A percentile compares a stretch with the other conserved stretches of the same genome.
Evolutionary conservation across 2,329 filamentous ascomycete genomes (phyloP).

Genomic region (Trichoderma atrobrunneum): DNA sequence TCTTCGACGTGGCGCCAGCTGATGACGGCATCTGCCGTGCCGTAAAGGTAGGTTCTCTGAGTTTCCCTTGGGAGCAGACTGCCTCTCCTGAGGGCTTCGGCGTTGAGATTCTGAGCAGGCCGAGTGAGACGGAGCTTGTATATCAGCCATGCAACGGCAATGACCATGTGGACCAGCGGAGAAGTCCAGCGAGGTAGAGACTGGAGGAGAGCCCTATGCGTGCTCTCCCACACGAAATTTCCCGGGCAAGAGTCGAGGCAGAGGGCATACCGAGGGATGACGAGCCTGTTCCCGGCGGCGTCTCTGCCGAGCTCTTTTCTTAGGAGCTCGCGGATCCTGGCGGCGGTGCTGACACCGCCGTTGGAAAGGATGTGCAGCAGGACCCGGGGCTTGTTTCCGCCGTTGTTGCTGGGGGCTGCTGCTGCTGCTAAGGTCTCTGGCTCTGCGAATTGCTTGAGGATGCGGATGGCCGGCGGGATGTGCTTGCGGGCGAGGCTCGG

Average conservation of each 20-base stretch:
- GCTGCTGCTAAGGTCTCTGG: slow-evolving; percentile 11
- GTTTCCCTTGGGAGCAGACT: slow-evolving; percentile 37
- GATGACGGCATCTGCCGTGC: slow-evolving; percentile 47
- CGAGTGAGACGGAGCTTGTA: slow-evolving; percentile 31
- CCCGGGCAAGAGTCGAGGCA: slow-evolving; percentile 51
- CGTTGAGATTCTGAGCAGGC: slow-evolving; percentile 35
- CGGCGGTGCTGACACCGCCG: slow-evolving; percentile 46
- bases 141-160: slow-evolving; percentile 33
- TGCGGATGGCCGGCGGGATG: slow-evolving; percentile 40
- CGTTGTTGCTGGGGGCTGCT: not conserved
- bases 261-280: slow-evolving; percentile 42
- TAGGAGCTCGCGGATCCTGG: slow-evolving; percentile 32
- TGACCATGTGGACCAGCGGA: slow-evolving; percentile 36
- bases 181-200: slow-evolving; percentile 34
- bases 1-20: slow-evolving; percentile 45
- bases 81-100: slow-evolving; percentile 37
- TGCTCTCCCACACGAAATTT: slow-evolving; percentile 38
- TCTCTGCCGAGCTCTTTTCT: slow-evolving; percentile 24
- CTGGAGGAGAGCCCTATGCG: slow-evolving; percentile 40
- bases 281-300: slow-evolving; percentile 4
- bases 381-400: slow-evolving; percentile 30
- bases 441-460: slow-evolving; percentile 36
- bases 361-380: slow-evolving; percentile 54
- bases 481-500: slow-evolving; percentile 31
- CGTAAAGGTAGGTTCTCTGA: slow-evolving; percentile 52